These are phyloP conservation scores for Gossypium turneri DNA, from an alignment of 345 rosid species.

Conservation along the genomic window DNA sequence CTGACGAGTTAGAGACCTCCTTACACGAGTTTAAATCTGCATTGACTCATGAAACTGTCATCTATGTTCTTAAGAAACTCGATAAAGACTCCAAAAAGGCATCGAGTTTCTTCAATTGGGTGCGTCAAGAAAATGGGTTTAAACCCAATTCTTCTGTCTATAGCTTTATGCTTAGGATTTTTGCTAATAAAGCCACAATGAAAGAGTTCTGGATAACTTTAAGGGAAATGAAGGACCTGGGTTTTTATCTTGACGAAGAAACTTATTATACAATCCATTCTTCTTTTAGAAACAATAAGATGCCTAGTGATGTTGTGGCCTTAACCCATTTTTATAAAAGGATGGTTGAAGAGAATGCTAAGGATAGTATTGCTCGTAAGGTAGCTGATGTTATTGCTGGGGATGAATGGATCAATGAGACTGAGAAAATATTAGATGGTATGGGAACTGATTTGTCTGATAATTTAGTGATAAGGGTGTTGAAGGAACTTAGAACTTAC, in stretches of 20 bases:
- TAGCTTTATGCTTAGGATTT: slow-evolving; percentile 59
- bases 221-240: slow-evolving; percentile 61
- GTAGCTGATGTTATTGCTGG: slow-evolving; percentile 37
- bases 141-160: slow-evolving; percentile 57
- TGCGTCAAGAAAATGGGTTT: slow-evolving; percentile 47
- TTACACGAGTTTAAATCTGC: slow-evolving; percentile 27
- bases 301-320: slow-evolving; percentile 48
- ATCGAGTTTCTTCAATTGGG: slow-evolving; percentile 63
- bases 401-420: slow-evolving; percentile 45
- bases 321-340: slow-evolving; percentile 59
- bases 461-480: slow-evolving; percentile 59
- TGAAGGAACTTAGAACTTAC: slow-evolving; percentile 54
- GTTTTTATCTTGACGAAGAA: slow-evolving; percentile 65
- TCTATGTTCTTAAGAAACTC: slow-evolving; percentile 59
- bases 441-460: slow-evolving; percentile 47
- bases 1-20: slow-evolving; percentile 41
- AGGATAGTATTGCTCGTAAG: slow-evolving; percentile 34
- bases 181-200: slow-evolving; percentile 46
- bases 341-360: slow-evolving; percentile 64
- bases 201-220: slow-evolving; percentile 60
- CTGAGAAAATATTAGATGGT: slow-evolving; percentile 50
- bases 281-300: slow-evolving; percentile 43
- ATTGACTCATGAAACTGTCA: slow-evolving; percentile 57
- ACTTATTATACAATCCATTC: slow-evolving; percentile 44
- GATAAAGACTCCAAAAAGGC: slow-evolving; percentile 56